Conservation (phyloP, 2,329 filamentous ascomycete species). For the Aspergillus pseudotamarii region DNA sequence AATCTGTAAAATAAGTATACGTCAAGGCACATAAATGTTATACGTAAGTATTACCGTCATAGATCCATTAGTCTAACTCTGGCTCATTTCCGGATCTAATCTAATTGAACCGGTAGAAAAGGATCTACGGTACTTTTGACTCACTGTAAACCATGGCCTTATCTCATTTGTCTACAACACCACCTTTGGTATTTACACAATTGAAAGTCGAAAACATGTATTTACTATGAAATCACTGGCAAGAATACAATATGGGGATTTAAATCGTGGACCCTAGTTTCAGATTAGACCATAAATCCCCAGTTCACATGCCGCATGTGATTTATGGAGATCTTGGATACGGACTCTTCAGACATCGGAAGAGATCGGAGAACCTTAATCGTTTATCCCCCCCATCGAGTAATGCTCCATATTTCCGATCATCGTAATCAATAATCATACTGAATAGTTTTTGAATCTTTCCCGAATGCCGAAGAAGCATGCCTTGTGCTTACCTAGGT, state of each 20-base stretch:
- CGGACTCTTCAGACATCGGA: background rate
- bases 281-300: background rate
- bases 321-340: background rate
- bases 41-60: too few relatives aligned
- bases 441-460: too few relatives aligned
- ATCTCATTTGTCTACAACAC: too few relatives aligned
- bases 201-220: background rate
- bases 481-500: background rate
- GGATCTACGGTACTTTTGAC: background rate
- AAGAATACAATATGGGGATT: background rate
- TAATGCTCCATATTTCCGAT: background rate
- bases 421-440: background rate
- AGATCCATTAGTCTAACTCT: background rate
- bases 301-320: slow-evolving; percentile 1
- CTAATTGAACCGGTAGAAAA: background rate
- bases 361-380: slow-evolving; percentile 2
- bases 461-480: background rate
- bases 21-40: too few relatives aligned
- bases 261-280: background rate
- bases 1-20: too few relatives aligned
- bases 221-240: background rate
- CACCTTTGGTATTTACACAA: background rate
- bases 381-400: background rate
- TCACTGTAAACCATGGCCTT: background rate
- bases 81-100: background rate